Evolutionary conservation across 2,329 filamentous ascomycete genomes (phyloP).

Genomic region (Phialemoniopsis sp.): DNA sequence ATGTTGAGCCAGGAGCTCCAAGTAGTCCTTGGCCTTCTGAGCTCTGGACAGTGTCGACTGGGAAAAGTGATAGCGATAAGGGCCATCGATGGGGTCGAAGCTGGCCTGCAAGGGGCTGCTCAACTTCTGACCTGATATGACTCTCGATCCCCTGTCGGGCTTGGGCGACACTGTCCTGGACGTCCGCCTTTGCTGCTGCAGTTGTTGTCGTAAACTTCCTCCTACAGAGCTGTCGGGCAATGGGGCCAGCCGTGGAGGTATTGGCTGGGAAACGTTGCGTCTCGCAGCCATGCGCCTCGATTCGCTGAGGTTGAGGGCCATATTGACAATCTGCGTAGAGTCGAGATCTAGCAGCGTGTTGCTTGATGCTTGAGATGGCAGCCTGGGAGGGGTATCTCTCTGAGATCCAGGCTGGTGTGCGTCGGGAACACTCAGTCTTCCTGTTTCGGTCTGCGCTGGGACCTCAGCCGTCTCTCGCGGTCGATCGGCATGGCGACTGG

Average conservation of each 20-base stretch:
- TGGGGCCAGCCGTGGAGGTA: conserved; percentile 46
- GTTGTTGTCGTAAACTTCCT: conserved; percentile 61
- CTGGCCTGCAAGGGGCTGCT: conserved; percentile 41
- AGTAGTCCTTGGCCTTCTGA: conserved; percentile 77
- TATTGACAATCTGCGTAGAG: conserved; percentile 84
- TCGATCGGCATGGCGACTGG: not conserved
- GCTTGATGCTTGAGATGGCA: conserved; percentile 16
- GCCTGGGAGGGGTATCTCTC: conserved; percentile 15
- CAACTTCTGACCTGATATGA: conserved; percentile 32
- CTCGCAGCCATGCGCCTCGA: conserved; percentile 63
- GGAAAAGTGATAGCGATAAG: conserved; percentile 65
- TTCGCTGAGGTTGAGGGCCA: conserved; percentile 86
- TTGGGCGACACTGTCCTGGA: conserved; percentile 60
- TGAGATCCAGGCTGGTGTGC: conserved; percentile 17
- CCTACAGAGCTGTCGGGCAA: conserved; percentile 48
- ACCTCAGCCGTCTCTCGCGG: not conserved
- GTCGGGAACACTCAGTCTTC: conserved; percentile 3
- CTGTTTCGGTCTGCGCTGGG: no score
- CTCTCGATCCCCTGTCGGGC: conserved; percentile 38
- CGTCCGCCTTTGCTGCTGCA: conserved; percentile 65
- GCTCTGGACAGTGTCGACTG: conserved; percentile 76
- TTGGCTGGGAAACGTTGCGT: conserved; percentile 48
- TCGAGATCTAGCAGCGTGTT: conserved; percentile 59
- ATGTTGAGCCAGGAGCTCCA: conserved; percentile 85
- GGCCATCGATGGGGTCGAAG: conserved; percentile 36